Conservation (phyloP, 352 stramenopile species). For the Globisporangium middletonii region DNA sequence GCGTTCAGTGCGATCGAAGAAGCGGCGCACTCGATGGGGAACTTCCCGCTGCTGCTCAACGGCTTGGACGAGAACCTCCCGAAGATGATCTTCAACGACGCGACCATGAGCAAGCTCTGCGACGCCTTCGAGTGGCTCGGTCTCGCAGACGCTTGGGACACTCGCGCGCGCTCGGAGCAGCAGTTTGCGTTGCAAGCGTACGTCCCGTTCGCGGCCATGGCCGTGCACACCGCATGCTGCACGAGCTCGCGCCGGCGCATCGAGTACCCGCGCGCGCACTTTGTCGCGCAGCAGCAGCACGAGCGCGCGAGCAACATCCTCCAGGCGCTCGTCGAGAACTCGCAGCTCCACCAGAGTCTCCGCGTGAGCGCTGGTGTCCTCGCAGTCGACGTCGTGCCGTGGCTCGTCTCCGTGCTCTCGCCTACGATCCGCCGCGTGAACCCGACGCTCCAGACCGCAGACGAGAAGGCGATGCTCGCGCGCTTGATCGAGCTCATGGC, state of each 20-base stretch:
- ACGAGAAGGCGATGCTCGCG: conserved; percentile 63
- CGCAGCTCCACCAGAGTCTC: conserved; percentile 49
- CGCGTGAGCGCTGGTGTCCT: conserved; percentile 53
- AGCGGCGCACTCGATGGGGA: conserved; percentile 64
- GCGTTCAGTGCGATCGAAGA: conserved; percentile 57
- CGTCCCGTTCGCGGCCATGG: conserved; percentile 63
- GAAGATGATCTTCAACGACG: conserved; percentile 87
- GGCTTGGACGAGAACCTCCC: conserved; percentile 88
- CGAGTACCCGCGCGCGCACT: conserved; percentile 62
- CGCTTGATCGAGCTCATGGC: conserved; percentile 74
- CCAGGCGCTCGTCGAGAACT: conserved; percentile 52
- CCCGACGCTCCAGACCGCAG: conserved; percentile 43
- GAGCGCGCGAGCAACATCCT: conserved; percentile 70
- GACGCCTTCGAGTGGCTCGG: conserved; percentile 82
- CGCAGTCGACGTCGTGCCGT: conserved; percentile 71
- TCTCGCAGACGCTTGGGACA: conserved; percentile 69
- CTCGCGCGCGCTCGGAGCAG: conserved; percentile 47
- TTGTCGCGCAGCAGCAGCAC: conserved; percentile 45
- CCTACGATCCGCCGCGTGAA: conserved; percentile 59
- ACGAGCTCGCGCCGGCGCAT: conserved; percentile 65
- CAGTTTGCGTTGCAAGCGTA: conserved; percentile 70
- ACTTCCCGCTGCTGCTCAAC: conserved; percentile 75
- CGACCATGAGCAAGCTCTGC: conserved; percentile 81
- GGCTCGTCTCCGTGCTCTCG: conserved; percentile 56
- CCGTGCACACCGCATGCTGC: conserved; percentile 64